phyloP scores from a whole-genome alignment of 192 early-diverging fungal species.

The Globomyces pollinis-pini region DNA sequence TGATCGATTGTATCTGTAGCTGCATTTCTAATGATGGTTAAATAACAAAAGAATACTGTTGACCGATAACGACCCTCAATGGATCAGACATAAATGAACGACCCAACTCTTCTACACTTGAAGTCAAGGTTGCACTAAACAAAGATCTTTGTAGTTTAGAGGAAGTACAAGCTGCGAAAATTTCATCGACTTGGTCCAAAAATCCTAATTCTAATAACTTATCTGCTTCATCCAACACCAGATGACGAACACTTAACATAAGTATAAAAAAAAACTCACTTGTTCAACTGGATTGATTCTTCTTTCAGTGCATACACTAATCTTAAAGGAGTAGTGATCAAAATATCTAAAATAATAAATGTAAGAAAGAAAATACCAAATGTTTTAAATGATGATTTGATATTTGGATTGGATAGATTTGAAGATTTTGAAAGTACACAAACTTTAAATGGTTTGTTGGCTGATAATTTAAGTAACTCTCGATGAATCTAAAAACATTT shows the following conservation, averaged over 20 bases:
- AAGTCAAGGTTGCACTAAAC: constrained; percentile 92
- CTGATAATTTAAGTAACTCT: constrained; percentile 66
- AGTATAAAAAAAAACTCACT: constrained; percentile 34
- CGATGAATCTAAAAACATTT: constrained; percentile 75
- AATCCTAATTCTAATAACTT: constrained; percentile 91
- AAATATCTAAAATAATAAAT: too few relatives aligned
- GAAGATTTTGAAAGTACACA: constrained; percentile 80
- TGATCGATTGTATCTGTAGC: constrained; percentile 90
- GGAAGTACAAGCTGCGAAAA: constrained; percentile 67
- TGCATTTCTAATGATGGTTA: constrained; percentile 65
- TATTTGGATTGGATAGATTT: constrained; percentile 58
- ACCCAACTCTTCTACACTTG: constrained; percentile 84
- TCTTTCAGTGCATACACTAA: constrained; percentile 82
- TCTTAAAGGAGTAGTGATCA: constrained; percentile 88
- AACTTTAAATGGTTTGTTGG: constrained; percentile 69
- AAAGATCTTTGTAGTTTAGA: constrained; percentile 67
- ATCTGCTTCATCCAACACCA: constrained; percentile 97
- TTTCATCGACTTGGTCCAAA: constrained; percentile 36
- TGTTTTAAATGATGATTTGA: constrained; percentile 45
- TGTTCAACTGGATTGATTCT: constrained; percentile 66
- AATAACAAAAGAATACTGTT: constrained; percentile 44
- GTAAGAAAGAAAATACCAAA: constrained; percentile 51
- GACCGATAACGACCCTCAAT: constrained; percentile 79
- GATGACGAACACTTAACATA: constrained; percentile 80
- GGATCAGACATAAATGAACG: constrained; percentile 86